Evolutionary conservation across 805 yeast species (phyloP), one percentile per base, ranked within the genome.

Genomic region (Kregervanrija pseudodelftensis): DNA sequence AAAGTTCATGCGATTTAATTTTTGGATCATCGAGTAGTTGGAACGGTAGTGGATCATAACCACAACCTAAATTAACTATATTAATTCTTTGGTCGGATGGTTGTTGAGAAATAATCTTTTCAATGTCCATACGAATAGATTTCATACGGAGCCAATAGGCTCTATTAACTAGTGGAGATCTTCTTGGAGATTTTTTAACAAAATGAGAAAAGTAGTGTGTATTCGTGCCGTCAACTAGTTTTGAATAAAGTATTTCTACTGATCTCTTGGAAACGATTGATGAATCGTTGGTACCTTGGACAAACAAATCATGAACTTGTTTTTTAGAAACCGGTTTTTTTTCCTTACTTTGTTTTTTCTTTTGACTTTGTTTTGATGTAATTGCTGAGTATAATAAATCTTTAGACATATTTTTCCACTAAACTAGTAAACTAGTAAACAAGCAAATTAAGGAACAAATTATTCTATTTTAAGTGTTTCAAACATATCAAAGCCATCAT

Each of bases 131-230:
- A 48, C 76, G 72, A 41, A 86, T 80, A 3, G 86, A 77, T 53
- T 81, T 79, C 79, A 85, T 79, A 46, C 95, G 68, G 10, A 83
- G 67, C 90, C 93, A 85, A 61, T 85, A 85, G 0, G 95, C 95
- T 52, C 95, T 65, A 55, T 86, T 86, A 34, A 85, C 84, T 4
- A 85, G 80, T 0, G 95, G 95, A 0, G 91, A 80, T 39, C 95
- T 65, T 58, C 90, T 68, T 41, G 77, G 78, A 1, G 77, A 72
- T 48, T 77, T 79, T 31, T 73, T 72, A 2, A 86, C 95, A 63
- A 85, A 85, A 51, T 72, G 69, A 45, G 77, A 72, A 57, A 86
- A 84, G 68, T 82, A 85, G 9, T 43, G 47, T 11, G 37, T 43
- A n/a, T 39, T 11, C 15, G 30, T 28, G 10, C 32, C 15, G 34